Evolutionary conservation across 2,329 filamentous ascomycete genomes (phyloP), one percentile per base, ranked within the genome.

Genomic region (Hymenoscyphus albidus): DNA sequence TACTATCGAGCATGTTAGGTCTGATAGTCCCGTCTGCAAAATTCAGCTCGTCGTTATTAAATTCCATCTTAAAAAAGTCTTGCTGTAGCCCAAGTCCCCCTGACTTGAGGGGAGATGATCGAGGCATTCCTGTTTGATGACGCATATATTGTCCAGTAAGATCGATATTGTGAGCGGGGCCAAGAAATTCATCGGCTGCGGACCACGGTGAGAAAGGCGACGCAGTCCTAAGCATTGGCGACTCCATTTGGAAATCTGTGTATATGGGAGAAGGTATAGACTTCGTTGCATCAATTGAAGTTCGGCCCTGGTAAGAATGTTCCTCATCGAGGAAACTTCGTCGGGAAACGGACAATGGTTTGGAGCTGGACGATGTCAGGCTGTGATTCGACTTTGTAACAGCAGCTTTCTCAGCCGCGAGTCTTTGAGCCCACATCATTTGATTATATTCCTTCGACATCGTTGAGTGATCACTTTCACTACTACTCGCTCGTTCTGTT

Each of bases 401-500:
- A 3, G 62, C 16, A 16, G 57, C 31, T 56, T 56, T 60, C 38
- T 13, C 55, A 57, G 66, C 62, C 39, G 65, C 65, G 64, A 69
- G 65, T 35, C 59, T 64, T 63, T 70, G 69, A 18, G 64, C 55
- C 63, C 63, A 65, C 18, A 70, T 62, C 64, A 68, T 68, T 31
- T 70, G 68, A 40, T 69, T 69, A 65, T 72, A 71, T 56, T 70
- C 69, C 44, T 69, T 69, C 1, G 68, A 70, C 32, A 70, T 32
- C 42, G 67, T 66, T 6, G 71, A 73, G 58, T 73, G 70, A 56
- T 73, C 71, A 58, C 68, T 71, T 42, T 73, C 71, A 57, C 67
- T 70, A 42, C 70, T 71, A 62, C 70, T 73, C 14, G 71, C 72
- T 58, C 70, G 65, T 39, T 72, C 70, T 38, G 65, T 68, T 7